These are phyloP conservation scores for Nemania serpens DNA, from an alignment of 2,329 filamentous ascomycete genomes.

Conservation along the genomic window DNA sequence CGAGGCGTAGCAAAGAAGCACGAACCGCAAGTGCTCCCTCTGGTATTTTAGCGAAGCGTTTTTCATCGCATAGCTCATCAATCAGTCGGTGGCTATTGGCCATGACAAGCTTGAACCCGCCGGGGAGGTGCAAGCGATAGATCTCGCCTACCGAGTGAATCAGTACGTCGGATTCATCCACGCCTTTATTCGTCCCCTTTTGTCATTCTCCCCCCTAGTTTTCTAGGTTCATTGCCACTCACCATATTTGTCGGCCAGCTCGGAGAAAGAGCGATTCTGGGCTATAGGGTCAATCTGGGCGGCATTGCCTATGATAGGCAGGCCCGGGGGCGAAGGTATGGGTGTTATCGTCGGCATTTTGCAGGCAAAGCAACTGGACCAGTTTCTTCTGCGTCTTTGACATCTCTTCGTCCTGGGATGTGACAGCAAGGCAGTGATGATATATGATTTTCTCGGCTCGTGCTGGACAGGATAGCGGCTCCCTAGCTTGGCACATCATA, in stretches of 20 bases:
- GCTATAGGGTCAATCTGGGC: slow-evolving; percentile 64
- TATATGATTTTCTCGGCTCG: slow-evolving; percentile 17
- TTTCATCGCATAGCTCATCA: slow-evolving; percentile 68
- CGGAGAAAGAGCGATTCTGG: slow-evolving; percentile 58
- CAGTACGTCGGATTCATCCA: slow-evolving; percentile 22
- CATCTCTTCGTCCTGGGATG: not conserved
- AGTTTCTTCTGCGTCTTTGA: no score
- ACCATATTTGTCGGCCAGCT: slow-evolving; percentile 70
- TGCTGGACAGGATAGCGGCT: not conserved
- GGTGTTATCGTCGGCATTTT: slow-evolving; percentile 40
- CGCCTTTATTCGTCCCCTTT: not conserved
- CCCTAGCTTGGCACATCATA: slow-evolving; percentile 11
- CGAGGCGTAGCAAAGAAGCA: not conserved
- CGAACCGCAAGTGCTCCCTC: slow-evolving; percentile 50
- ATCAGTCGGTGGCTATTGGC: slow-evolving; percentile 60
- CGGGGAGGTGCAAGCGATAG: slow-evolving; percentile 58
- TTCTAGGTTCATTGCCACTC: slow-evolving; percentile 25
- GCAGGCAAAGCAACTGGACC: no score
- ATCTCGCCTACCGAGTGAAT: slow-evolving; percentile 55
- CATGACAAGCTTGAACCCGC: slow-evolving; percentile 51
- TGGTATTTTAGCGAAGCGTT: slow-evolving; percentile 65
- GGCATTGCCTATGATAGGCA: slow-evolving; percentile 70
- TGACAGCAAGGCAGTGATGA: not conserved
- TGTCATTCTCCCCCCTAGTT: not conserved
- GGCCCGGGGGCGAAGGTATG: slow-evolving; percentile 67